phyloP scores from a whole-genome alignment of 805 yeast species.

The Lipomyces sp. region DNA sequence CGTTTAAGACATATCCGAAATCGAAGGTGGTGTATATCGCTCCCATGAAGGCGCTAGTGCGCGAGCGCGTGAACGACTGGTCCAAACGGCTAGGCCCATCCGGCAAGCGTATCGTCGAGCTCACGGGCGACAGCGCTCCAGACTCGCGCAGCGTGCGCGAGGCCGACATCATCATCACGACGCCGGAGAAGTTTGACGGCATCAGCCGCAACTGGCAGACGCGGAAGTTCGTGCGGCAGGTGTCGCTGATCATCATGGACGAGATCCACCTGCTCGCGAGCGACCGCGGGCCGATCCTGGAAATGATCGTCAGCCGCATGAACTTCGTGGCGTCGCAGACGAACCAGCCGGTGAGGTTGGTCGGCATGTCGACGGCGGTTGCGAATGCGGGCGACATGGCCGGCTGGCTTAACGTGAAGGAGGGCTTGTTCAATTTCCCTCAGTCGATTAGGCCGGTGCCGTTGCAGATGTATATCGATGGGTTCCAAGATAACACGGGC shows the following conservation, averaged over 20 bases:
- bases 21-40: constrained; percentile 68
- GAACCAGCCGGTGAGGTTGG: constrained; percentile 56
- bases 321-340: constrained; percentile 64
- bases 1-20: constrained; percentile 75
- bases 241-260: constrained; percentile 77
- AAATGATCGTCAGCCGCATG: constrained; percentile 87
- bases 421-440: constrained; percentile 74
- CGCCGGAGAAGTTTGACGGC: constrained; percentile 87
- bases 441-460: constrained; percentile 84
- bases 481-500: constrained; percentile 76
- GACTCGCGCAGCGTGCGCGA: constrained; percentile 61
- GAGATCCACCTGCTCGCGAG: constrained; percentile 80
- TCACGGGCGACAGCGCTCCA: constrained; percentile 81
- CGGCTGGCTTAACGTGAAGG: constrained; percentile 72
- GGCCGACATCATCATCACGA: constrained; percentile 75
- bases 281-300: constrained; percentile 82
- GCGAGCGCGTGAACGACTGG: constrained; percentile 86
- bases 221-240: constrained; percentile 67
- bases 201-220: constrained; percentile 83
- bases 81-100: constrained; percentile 47
- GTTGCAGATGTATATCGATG: constrained; percentile 80
- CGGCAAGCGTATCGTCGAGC: constrained; percentile 59
- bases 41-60: constrained; percentile 82
- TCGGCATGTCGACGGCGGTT: constrained; percentile 83
- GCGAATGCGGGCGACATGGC: constrained; percentile 85